Evolutionary conservation across 1,284 basidiomycete species (phyloP), one percentile per base, ranked within the genome.

Genomic region (Sporisorium graminicola): DNA sequence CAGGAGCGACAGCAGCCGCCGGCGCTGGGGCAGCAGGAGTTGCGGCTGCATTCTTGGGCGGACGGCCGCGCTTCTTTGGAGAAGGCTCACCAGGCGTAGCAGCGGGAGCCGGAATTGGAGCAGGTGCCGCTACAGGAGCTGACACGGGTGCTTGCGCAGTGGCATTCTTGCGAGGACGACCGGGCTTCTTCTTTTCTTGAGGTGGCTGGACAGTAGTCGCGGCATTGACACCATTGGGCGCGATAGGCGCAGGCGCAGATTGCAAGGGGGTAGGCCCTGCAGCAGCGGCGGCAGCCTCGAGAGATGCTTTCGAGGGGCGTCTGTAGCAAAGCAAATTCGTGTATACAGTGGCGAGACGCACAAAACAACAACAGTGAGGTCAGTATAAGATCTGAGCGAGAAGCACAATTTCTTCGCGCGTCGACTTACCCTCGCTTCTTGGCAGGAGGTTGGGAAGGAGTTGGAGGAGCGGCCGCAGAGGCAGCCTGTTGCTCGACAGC

Each of bases 351-450:
- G 18, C 16, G 49, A 31, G 5, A 31, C 18, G 27, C 3, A 16
- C 14, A 33, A 16, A 5, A 29, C 4, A 50, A 20, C 22, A 31
- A 29, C 33, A 46, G 26, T 33, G 18, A 22, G 44, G 37, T 55
- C 26, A 55, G 53, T 55, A 29, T 31, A 1, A 29, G 12, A 18
- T 29, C 26, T 20, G 2, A n/a, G 16, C 10, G n/a, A n/a, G 16
- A 20, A 50, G 18, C 49, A 31, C 27, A n/a, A 31, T 24, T 4
- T n/a, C 20, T 0, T 35, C 9, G n/a, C 13, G 12, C 26, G 26
- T 49, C 22, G 52, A 57, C 62, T 58, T 59, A 72, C 69, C 70
- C 73, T 66, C 67, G 53, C 60, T 72, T 76, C 60, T 70, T 75
- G 54, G 65, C 24, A n/a, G 57, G 55, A 14, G 58, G 51, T 18